Evolutionary conservation across 2,329 filamentous ascomycete species (phyloP), one percentile per base, ranked within the genome.

Genomic region (Colletotrichum gigasporum): DNA sequence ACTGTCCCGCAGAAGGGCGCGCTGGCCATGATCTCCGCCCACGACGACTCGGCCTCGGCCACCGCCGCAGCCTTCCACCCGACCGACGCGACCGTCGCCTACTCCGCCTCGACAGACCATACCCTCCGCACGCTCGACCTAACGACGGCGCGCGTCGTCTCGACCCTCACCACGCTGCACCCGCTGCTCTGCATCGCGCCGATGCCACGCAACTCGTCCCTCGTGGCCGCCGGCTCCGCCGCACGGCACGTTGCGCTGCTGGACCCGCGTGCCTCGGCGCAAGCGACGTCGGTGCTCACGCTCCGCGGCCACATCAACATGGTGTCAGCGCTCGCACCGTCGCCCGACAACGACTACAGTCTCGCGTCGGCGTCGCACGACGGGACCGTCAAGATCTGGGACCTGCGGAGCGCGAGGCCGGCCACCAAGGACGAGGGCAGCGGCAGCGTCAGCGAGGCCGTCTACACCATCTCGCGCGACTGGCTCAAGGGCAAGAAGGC

Each of bases 311-410:
- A 98, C 80, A 88, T 88, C 64, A 97, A 97, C 80, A 87, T 87
- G 80, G 83, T 90, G 16, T 75, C 76, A 14, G 65, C 68, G 32
- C 62, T 67, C 28, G 73, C 76, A 2, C 74, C 81, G 9, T 82
- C 80, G 37, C 88, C 86, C 6, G 85, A 87, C 39, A 94, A 90
- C 72, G 88, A 90, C 67, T 93, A 94, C 79, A 89, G 91, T n/a
- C 84, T 99, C 8, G 92, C 95, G 0, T 96, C 91, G 30, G 95
- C 88, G n/a, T 92, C 91, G 45, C 92, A 97, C 77, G 96, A 99
- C 76, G 94, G 95, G 32, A 97, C 93, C 1, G 96, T 93, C 72
- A 87, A 94, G 53, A 89, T 99, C 50, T 99, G 96, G 96, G 96
- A 99, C 82, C 85, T 98, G 68, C 85, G 96, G 57, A 90, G 88